phyloP scores from a whole-genome alignment of 2,329 filamentous ascomycete species.

The Drechslerella coelobrocha region DNA sequence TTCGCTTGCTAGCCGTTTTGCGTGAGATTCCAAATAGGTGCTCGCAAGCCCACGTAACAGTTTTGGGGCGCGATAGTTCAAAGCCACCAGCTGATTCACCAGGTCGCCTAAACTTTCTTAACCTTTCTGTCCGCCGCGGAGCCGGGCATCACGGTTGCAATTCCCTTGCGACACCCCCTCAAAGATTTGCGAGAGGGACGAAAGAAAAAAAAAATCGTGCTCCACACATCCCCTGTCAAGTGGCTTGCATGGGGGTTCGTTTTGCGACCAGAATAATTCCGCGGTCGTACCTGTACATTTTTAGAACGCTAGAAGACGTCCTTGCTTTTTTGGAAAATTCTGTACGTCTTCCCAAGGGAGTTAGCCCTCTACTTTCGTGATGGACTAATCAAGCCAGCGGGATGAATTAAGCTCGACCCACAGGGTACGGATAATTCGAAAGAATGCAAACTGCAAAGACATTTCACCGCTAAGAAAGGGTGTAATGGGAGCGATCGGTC shows the following conservation, averaged over 20 bases:
- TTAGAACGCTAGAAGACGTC: constrained; percentile 49
- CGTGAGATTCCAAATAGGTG: constrained; percentile 40
- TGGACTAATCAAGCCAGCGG: constrained; percentile 38
- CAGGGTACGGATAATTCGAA: constrained; percentile 44
- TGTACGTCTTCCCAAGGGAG: constrained; percentile 35
- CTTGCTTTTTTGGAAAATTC: constrained; percentile 42
- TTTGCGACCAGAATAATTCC: constrained; percentile 11
- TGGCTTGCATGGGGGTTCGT: constrained; percentile 22
- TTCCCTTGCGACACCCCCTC: constrained; percentile 14
- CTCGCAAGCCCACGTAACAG: constrained; percentile 16
- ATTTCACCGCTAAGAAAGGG: no score
- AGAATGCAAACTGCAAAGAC: constrained; percentile 1
- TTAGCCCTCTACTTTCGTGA: constrained; percentile 6
- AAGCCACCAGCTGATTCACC: constrained; percentile 28
- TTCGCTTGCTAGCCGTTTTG: constrained; percentile 10
- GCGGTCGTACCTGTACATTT: constrained; percentile 35
- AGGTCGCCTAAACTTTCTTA: constrained; percentile 49
- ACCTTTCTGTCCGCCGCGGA: neutral
- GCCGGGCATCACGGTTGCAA: constrained; percentile 15
- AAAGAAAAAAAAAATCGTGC: neutral
- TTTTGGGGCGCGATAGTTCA: constrained; percentile 18
- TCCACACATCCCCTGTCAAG: constrained; percentile 21
- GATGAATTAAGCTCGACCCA: constrained; percentile 32
- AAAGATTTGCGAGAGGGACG: neutral
- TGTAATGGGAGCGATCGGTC: neutral